Percentiles rank a stretch among this genome's conserved stretches.
Evolutionary conservation across 495 filamentous ascomycete genomes (phyloP).

Genomic region (Aspergillus affinis): DNA sequence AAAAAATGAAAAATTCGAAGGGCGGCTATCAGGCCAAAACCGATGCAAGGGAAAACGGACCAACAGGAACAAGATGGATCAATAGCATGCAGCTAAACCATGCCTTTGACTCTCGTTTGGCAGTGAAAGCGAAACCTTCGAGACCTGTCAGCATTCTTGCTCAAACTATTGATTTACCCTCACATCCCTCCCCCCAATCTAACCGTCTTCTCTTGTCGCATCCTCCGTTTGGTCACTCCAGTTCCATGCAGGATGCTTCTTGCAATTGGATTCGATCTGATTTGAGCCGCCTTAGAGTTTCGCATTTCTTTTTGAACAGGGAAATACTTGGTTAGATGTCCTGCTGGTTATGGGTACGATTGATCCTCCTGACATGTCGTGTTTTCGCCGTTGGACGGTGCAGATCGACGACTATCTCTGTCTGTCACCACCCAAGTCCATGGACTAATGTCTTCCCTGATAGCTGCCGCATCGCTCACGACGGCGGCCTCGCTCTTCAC

Average conservation of each 20-base stretch:
- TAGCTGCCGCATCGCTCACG: slow-evolving; percentile 26
- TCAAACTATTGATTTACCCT: slow-evolving; percentile 20
- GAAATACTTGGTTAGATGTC: not conserved
- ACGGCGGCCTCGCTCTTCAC: slow-evolving; percentile 43
- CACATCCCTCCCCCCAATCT: slow-evolving; percentile 15
- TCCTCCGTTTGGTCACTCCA: slow-evolving; percentile 7
- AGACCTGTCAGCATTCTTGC: slow-evolving; percentile 23
- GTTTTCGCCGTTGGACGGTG: not conserved
- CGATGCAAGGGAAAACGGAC: not conserved
- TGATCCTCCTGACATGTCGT: slow-evolving; percentile 1
- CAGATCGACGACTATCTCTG: not conserved
- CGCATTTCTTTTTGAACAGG: not conserved
- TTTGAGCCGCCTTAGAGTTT: not conserved
- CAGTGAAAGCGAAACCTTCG: slow-evolving; percentile 8
- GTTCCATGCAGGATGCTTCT: slow-evolving; percentile 1
- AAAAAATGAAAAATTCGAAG: not conserved
- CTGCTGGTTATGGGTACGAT: slow-evolving; percentile 12
- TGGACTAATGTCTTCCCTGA: slow-evolving; percentile 22
- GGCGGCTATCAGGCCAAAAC: not conserved
- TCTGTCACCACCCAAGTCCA: not conserved
- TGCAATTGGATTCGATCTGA: not conserved
- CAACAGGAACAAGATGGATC: not conserved
- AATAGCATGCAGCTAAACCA: not conserved
- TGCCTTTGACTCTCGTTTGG: not conserved
- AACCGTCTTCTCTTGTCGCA: slow-evolving; percentile 6